Percentiles rank a stretch among this genome's conserved stretches.
Evolutionary conservation across 306 rosid genomes (phyloP).

Genomic region (barrel medic (Medicago truncatula)): MtrunA17r5.0-ANR NC_053048.1:34830501-34831000

Average conservation of each 20-base stretch:
- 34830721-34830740: slow-evolving; percentile 86
- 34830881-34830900: slow-evolving; percentile 38
- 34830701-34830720: slow-evolving; percentile 51
- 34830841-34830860: slow-evolving; percentile 44
- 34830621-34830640: slow-evolving; percentile 69
- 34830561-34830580: too few species aligned
- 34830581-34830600: slow-evolving; percentile 60
- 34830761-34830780: slow-evolving; percentile 68
- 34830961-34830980: not conserved
- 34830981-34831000: slow-evolving; percentile 40
- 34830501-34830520: not conserved
- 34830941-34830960: slow-evolving; percentile 29
- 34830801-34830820: slow-evolving; percentile 50
- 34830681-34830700: slow-evolving; percentile 74
- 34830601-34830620: slow-evolving; percentile 70
- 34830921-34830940: slow-evolving; percentile 30
- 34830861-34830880: slow-evolving; percentile 42
- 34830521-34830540: not conserved
- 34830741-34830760: slow-evolving; percentile 79
- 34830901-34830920: slow-evolving; percentile 43
- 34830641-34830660: slow-evolving; percentile 86
- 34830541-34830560: not conserved
- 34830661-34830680: slow-evolving; percentile 76
- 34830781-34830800: slow-evolving; percentile 64
- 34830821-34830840: slow-evolving; percentile 68